Base-by-base conservation (phyloP, 768 basidiomycete genomes). In the Strobilomyces dryophilus region DNA sequence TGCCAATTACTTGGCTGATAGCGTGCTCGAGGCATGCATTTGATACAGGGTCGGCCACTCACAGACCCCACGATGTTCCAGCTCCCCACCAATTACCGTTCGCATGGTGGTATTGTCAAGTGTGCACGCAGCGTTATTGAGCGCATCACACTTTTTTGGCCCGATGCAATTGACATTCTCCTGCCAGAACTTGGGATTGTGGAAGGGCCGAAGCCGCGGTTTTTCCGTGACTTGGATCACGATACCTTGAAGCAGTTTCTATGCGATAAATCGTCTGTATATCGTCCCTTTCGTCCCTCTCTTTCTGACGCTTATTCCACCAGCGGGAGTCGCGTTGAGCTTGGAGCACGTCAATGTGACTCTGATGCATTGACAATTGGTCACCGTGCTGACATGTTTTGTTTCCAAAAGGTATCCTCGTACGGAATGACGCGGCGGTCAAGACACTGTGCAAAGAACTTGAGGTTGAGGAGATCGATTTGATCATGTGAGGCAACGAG, bases 341-440 rank as follows among this genome's bases (percentile, higher is more conserved):
- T 86, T 14, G 86, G 85, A 0, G 81, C 84, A 0, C 69, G 81
- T 14, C 86, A 87, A 69, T 87, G 86, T 86, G 51, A 48, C 73
- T 53, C n/a, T 39, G 0, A 15, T 41, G 20, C 18, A 12, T 29
- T 9, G 7, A 1, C 18, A 24, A 7, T 12, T 15, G 1, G 2
- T 5, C 37, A 0, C 14, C 0, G 20, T 48, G 10, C 26, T 50
- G 21, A 34, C n/a, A 9, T 29, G 9, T 29, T 29, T 29, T 24
- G 24, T 24, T 32, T 32, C 8, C 9, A 37, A 21, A 41, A 89
- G 87, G 84, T 54, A 85, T 89, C 31, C 70, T 89, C 4, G 87
- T 89, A 8, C 83, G 87, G 6, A 73, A 88, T 49, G 76, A 85
- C 0, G 65, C 63, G 8, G 82, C 84, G 2, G 68, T 73, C 21